Evolutionary conservation across 805 yeast genomes (phyloP), one percentile per base, ranked within the genome.

Genomic region (Yamadazyma nakazawae): DNA sequence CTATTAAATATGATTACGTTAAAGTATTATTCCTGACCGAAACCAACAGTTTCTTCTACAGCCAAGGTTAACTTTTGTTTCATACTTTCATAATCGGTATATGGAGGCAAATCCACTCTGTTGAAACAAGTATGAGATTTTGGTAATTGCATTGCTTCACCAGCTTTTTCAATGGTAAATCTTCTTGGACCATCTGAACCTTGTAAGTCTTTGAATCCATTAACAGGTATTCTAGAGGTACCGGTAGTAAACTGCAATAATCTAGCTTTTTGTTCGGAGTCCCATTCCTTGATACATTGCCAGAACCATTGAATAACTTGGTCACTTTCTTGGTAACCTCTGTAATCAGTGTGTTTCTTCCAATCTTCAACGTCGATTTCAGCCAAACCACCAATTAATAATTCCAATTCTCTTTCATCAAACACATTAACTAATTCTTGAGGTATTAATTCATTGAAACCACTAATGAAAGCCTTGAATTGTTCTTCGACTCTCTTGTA

Each of bases 151-250:
- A 82, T 84, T 30, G 85, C 62, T 65, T 92, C 98, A 48, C 99
- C 99, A 9, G 98, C 98, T 67, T 91, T 91, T 67, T 94, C 99
- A 65, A 94, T 92, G 6, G 99, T 94, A 68, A 94, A 94, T 64
- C 98, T 82, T 78, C 99, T 87, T 45, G 99, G 99, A 48, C 99
- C 99, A 71, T 94, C 99, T 19, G 96, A 87, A 55, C 99, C 99
- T 72, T 94, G 99, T 59, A 94, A 77, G 69, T 94, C 99, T 68
- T 94, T 94, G 78, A 94, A 94, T 35, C 99, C 99, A 68, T 92
- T 94, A 54, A 94, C 99, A 7, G 99, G 99, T 47, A 94, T 94
- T 74, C 99, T 85, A 18, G 97, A 90, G 3, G 99, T 94, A 78
- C 99, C 99, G 0, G 99, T 94, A 17, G 99, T 92, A 66, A 94